Evolutionary conservation across 805 yeast genomes (phyloP), one percentile per base, ranked within the genome.

Genomic region (Citeromyces matritensis): DNA sequence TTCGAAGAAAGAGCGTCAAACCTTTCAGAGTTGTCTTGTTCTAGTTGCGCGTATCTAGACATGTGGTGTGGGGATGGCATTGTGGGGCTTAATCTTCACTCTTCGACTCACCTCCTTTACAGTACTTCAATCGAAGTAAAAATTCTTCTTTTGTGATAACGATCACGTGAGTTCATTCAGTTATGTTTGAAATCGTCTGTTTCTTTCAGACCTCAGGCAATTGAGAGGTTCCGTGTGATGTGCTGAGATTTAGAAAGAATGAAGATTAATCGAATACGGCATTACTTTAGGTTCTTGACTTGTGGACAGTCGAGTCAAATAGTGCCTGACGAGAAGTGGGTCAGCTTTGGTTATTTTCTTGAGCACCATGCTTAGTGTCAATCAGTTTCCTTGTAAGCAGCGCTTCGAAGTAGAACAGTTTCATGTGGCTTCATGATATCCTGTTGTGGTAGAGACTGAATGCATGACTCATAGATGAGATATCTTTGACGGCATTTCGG

Each of bases 1-100:
- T 79, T 79, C 32, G 65, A 60, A 2, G 86, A 81, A 14, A 79
- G 59, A 38, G 63, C 66, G 38, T 76, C 68, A 38, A 79, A 60
- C 37, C 75, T 63, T 24, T 57, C 56, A 45, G 79, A 80, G 51
- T 80, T 80, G 62, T 77, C 53, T 33, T 37, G 43, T 33, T 49
- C 55, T 13, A 48, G 30, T 29, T 45, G 46, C n/a, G 53, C 31
- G 13, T 51, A 43, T 30, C 51, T 39, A 1, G 52, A 48, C 54
- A 47, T 49, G 17, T 9, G 29, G 21, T 17, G 21, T 17, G 7
- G 21, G 21, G 21, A 17, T 17, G 21, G 6, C 5, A 7, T 5
- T 17, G 21, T 17, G 21, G 21, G 7, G 6, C 9, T 9, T 21
- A n/a, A 26, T 17, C 11, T 3, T 10, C 11, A 12, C 15, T 30